Evolutionary conservation across 345 rosid genomes (phyloP).

Genomic region (Firmiana major): DNA sequence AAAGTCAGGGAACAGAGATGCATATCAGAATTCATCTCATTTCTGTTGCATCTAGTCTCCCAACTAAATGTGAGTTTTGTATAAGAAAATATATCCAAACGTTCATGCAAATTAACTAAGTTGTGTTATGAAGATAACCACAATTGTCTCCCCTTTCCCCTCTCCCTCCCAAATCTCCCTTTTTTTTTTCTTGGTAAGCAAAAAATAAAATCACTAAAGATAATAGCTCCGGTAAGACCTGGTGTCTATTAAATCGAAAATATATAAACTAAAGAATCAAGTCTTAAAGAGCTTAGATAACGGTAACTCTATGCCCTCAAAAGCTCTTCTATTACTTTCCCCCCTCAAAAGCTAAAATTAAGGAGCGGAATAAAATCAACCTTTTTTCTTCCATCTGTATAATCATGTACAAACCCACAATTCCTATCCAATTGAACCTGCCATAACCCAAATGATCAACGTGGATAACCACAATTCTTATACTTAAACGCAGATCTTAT

Average conservation of each 20-base stretch:
- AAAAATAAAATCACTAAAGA: neutral
- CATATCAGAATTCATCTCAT: constrained; percentile 53
- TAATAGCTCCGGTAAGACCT: neutral
- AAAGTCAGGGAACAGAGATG: constrained; percentile 53
- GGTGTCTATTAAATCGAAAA: neutral
- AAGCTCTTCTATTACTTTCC: neutral
- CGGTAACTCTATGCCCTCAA: neutral
- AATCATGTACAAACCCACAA: neutral
- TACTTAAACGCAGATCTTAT: constrained; percentile 42
- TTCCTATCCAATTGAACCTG: neutral
- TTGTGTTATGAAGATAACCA: constrained; percentile 45
- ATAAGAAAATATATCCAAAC: constrained; percentile 44
- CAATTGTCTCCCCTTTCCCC: constrained; percentile 14
- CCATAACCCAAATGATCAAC: constrained; percentile 35
- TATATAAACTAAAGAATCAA: neutral
- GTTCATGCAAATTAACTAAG: constrained; percentile 42
- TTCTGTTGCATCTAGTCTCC: constrained; percentile 62
- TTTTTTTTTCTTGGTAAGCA: neutral
- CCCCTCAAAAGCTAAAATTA: constrained; percentile 1
- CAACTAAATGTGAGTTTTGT: constrained; percentile 42
- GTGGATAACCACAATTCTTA: constrained; percentile 46
- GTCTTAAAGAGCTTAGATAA: neutral
- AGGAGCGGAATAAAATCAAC: neutral
- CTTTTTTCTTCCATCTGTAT: neutral
- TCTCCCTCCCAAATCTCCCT: too few relatives aligned